Percentiles rank a stretch among this genome's conserved stretches.
These are phyloP conservation scores for Cladosporium sp. DNA, from an alignment of 2,329 filamentous ascomycete species.

Conservation along the genomic window DNA sequence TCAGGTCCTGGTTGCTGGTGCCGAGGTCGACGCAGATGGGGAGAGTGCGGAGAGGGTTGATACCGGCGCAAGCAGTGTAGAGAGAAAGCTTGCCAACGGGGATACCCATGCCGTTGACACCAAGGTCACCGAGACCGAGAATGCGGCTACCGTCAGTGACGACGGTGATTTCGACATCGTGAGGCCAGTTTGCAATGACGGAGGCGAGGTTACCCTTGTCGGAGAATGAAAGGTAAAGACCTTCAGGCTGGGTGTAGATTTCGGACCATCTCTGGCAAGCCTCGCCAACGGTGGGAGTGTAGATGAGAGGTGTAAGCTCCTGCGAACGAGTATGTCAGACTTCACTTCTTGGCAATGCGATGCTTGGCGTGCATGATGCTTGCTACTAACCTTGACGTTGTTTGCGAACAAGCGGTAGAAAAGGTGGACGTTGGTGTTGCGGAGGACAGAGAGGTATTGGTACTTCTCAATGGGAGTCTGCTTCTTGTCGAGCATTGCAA, in stretches of 20 bases:
- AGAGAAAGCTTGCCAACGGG: constrained; percentile 93
- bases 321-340: constrained; percentile 37
- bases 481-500: constrained; percentile 68
- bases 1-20: constrained; percentile 57
- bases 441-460: constrained; percentile 71
- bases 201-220: constrained; percentile 85
- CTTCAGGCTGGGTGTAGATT: constrained; percentile 90
- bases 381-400: constrained; percentile 61
- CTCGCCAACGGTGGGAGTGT: constrained; percentile 88
- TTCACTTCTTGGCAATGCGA: not conserved
- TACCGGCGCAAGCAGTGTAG: constrained; percentile 93
- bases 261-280: constrained; percentile 95
- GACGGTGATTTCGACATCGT: constrained; percentile 91
- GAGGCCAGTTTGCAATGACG: constrained; percentile 90
- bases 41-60: constrained; percentile 68
- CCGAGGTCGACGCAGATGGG: constrained; percentile 60
- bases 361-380: not conserved
- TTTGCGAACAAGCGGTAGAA: constrained; percentile 79
- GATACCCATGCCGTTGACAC: constrained; percentile 96
- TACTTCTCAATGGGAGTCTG: constrained; percentile 74
- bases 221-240: constrained; percentile 90
- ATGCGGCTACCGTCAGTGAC: constrained; percentile 94
- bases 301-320: constrained; percentile 78
- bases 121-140: constrained; percentile 87
- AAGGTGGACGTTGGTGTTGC: constrained; percentile 70